Evolutionary conservation across 257 asterid species (phyloP).

Genomic region (Salvia miltiorrhiza): DNA sequence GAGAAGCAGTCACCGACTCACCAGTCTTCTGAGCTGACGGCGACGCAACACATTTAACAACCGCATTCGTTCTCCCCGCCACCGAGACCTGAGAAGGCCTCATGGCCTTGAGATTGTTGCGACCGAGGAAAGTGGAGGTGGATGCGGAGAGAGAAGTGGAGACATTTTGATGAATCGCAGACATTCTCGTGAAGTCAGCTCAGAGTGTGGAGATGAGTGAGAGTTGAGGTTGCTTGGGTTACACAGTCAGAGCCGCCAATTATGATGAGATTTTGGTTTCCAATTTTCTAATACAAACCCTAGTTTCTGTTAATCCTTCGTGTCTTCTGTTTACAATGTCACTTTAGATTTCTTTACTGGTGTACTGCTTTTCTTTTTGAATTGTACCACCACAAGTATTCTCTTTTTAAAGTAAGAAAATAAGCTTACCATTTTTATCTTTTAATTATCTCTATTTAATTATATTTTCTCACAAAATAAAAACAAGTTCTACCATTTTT

Average conservation of each 20-base stretch:
- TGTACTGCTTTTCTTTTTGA: no score
- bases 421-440: no score
- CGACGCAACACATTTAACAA: slow-evolving; percentile 66
- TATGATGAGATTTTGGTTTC: not conserved
- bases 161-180: slow-evolving; percentile 49
- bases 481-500: no score
- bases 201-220: not conserved
- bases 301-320: slow-evolving; percentile 5
- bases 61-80: slow-evolving; percentile 34
- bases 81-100: slow-evolving; percentile 49
- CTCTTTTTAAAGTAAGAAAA: no score
- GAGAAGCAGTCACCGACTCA: slow-evolving; percentile 27
- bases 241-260: slow-evolving; percentile 5
- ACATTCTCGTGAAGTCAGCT: slow-evolving; percentile 38
- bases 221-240: not conserved
- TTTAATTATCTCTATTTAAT: no score
- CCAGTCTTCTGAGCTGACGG: slow-evolving; percentile 67
- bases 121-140: slow-evolving; percentile 49
- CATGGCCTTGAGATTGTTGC: slow-evolving; percentile 36
- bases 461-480: no score
- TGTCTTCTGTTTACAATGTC: no score
- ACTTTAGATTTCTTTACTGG: no score
- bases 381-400: no score
- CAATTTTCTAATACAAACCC: slow-evolving; percentile 20
- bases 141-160: slow-evolving; percentile 60